These are phyloP conservation scores for Echium plantagineum DNA, from an alignment of 257 asterid genomes.

Conservation along the genomic window DNA sequence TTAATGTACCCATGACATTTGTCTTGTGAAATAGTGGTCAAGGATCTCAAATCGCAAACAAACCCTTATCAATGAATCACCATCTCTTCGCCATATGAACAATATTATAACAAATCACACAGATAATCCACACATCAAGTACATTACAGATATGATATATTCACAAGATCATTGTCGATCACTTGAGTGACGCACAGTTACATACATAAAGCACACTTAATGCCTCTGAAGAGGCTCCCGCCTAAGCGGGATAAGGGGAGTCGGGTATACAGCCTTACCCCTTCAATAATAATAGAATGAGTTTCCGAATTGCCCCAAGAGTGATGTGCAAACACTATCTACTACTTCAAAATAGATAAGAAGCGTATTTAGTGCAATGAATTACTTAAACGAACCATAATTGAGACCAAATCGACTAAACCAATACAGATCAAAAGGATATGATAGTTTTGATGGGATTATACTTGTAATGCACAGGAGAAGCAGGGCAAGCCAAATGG, in stretches of 20 bases:
- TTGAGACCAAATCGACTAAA: background rate
- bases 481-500: constrained; percentile 96
- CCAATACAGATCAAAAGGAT: constrained; percentile 34
- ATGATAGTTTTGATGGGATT: constrained; percentile 94
- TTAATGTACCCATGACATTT: constrained; percentile 94
- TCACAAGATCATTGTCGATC: background rate
- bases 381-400: background rate
- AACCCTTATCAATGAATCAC: background rate
- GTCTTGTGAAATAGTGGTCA: constrained; percentile 55
- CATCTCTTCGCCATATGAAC: background rate
- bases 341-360: background rate
- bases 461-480: constrained; percentile 95
- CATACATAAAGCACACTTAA: background rate
- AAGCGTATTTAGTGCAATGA: background rate
- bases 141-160: background rate
- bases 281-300: too few relatives aligned
- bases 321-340: too few relatives aligned
- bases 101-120: background rate
- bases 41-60: constrained; percentile 28
- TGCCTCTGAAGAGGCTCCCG: too few relatives aligned
- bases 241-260: too few relatives aligned
- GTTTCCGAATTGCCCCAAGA: too few relatives aligned
- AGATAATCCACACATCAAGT: background rate
- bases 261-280: too few relatives aligned
- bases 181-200: background rate